These are phyloP conservation scores for Candida sphagnicola DNA, from an alignment of 805 yeast genomes.

Conservation along the genomic window DNA sequence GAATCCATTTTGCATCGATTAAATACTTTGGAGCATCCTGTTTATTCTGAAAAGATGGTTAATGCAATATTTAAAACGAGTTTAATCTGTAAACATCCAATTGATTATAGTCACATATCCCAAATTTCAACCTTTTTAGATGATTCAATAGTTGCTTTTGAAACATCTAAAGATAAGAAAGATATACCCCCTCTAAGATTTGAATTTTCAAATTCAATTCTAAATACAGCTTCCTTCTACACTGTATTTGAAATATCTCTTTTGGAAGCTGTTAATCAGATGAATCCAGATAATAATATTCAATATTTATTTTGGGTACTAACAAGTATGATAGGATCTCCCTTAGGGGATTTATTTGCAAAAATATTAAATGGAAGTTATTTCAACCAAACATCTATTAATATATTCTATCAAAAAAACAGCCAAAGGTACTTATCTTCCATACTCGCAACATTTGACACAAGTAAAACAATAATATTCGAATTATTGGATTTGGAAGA, in stretches of 20 bases:
- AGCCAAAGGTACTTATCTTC: background rate
- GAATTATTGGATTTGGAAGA: conserved; percentile 1
- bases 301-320: background rate
- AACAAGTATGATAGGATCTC: background rate
- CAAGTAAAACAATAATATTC: background rate
- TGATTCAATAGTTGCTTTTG: background rate
- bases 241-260: background rate
- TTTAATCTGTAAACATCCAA: background rate
- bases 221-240: background rate
- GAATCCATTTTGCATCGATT: background rate
- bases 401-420: background rate
- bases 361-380: background rate
- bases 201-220: background rate
- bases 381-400: background rate
- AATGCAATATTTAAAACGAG: background rate
- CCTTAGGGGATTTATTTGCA: background rate
- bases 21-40: background rate
- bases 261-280: background rate
- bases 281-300: background rate
- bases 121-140: background rate
- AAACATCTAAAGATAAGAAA: background rate
- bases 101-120: background rate
- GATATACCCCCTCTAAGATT: background rate
- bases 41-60: too few species aligned
- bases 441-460: background rate